A percentile compares a stretch with the other conserved stretches of the same genome.
Evolutionary conservation across 257 asterid genomes (phyloP).

Genomic region (Lycium barbarum): DNA sequence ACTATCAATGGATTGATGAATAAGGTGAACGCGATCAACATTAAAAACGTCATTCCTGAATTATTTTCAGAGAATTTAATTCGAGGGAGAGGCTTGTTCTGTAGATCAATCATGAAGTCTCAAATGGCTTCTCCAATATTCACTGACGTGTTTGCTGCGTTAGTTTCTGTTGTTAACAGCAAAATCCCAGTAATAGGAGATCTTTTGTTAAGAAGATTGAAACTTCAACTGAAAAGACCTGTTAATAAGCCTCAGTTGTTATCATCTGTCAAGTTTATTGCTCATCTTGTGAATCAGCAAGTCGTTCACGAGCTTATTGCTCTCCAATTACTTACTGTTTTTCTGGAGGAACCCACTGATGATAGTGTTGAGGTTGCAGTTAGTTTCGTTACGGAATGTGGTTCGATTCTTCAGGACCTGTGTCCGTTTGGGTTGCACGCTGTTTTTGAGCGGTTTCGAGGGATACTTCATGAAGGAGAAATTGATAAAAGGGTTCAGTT

Average conservation of each 20-base stretch:
- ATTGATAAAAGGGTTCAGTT: conserved; percentile 23
- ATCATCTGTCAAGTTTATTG: conserved; percentile 33
- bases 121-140: background rate
- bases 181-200: conserved; percentile 44
- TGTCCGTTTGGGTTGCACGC: conserved; percentile 39
- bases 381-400: conserved; percentile 30
- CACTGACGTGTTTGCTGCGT: conserved; percentile 31
- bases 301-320: conserved; percentile 32
- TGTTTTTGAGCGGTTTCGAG: conserved; percentile 43
- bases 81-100: conserved; percentile 47
- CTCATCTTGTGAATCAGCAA: conserved; percentile 38
- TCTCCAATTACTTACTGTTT: conserved; percentile 27
- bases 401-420: conserved; percentile 31
- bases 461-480: conserved; percentile 31
- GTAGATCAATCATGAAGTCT: conserved; percentile 36
- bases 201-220: conserved; percentile 40
- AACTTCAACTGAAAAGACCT: conserved; percentile 12
- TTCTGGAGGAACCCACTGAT: conserved; percentile 34
- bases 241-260: conserved; percentile 13
- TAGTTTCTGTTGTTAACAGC: conserved; percentile 36
- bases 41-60: conserved; percentile 26
- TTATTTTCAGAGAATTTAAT: conserved; percentile 31
- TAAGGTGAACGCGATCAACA: conserved; percentile 30
- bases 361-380: conserved; percentile 49
- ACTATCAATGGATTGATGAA: conserved; percentile 33